A percentile compares a stretch with the other conserved stretches of the same genome.
Conservation (phyloP, 2,329 filamentous ascomycete genomes). For the Exophiala phaeomuriformis region DNA sequence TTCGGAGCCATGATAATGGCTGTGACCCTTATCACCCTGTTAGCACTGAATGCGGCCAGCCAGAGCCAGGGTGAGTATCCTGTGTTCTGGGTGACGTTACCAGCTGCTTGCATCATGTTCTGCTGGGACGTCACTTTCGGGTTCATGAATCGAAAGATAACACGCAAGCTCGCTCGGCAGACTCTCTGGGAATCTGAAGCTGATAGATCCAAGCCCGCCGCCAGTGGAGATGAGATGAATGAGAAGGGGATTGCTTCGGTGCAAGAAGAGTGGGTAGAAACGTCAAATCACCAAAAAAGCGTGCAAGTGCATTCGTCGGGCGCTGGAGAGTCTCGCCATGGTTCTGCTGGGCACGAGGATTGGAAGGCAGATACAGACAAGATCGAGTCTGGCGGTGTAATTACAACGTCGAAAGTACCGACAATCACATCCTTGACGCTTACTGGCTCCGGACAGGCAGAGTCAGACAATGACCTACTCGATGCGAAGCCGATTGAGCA, state of each 20-base stretch:
- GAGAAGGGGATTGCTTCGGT: conserved; percentile 3
- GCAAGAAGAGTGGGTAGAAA: conserved; percentile 4
- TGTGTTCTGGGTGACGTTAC: conserved; percentile 63
- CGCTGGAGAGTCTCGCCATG: neutral
- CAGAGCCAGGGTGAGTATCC: conserved; percentile 45
- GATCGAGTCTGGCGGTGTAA: too few species aligned
- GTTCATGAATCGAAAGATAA: conserved; percentile 51
- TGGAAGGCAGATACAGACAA: too few species aligned
- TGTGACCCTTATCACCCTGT: conserved; percentile 56
- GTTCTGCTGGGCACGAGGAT: too few species aligned
- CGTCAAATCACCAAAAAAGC: neutral
- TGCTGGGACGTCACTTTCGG: conserved; percentile 59
- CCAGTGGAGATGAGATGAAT: conserved; percentile 31
- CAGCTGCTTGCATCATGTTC: conserved; percentile 61
- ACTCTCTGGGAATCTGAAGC: conserved; percentile 47
- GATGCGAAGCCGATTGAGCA: too few species aligned
- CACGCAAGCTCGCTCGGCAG: conserved; percentile 27
- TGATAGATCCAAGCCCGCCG: conserved; percentile 36
- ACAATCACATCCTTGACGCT: too few species aligned
- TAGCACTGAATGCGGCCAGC: conserved; percentile 58
- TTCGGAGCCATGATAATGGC: conserved; percentile 62
- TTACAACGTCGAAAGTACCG: too few species aligned
- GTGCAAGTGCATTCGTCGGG: neutral
- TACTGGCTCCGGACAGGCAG: too few species aligned
- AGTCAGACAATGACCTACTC: too few species aligned